These are phyloP conservation scores for Moniliella sp. DNA, from an alignment of 1,284 basidiomycete species.

Conservation along the genomic window DNA sequence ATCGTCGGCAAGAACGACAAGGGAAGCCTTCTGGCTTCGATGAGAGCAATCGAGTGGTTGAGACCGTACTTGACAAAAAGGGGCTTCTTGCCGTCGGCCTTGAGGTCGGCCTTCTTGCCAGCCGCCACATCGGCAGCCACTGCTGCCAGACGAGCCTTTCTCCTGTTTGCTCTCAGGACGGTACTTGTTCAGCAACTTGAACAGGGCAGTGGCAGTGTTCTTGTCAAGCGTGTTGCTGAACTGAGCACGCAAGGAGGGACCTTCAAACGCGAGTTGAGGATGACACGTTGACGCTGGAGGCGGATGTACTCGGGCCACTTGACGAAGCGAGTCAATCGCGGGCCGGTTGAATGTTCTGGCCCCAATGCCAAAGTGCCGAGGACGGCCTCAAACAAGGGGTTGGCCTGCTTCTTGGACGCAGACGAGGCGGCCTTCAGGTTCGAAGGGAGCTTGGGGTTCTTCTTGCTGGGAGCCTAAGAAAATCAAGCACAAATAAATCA, in stretches of 20 bases:
- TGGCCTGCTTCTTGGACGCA: slow-evolving; percentile 47
- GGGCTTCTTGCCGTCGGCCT: slow-evolving; percentile 50
- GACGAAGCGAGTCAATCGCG: slow-evolving; percentile 87
- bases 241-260: slow-evolving; percentile 90
- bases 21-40: slow-evolving; percentile 75
- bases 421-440: no score
- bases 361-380: slow-evolving; percentile 89
- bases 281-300: slow-evolving; percentile 93
- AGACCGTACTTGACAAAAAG: slow-evolving; percentile 87
- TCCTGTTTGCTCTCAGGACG: slow-evolving; percentile 82
- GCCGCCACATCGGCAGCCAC: slow-evolving; percentile 55
- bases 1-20: slow-evolving; percentile 91
- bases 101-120: slow-evolving; percentile 36
- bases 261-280: slow-evolving; percentile 93
- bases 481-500: no score
- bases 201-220: slow-evolving; percentile 93
- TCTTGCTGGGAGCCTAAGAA: no score
- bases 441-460: no score
- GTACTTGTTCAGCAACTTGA: slow-evolving; percentile 92
- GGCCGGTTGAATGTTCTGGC: slow-evolving; percentile 73
- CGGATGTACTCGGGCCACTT: slow-evolving; percentile 99
- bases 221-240: slow-evolving; percentile 96
- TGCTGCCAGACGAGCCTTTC: slow-evolving; percentile 71
- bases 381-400: slow-evolving; percentile 78
- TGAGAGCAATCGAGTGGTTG: slow-evolving; percentile 82